These are phyloP conservation scores for Penstemon davidsonii DNA, from an alignment of 257 asterid species.

Conservation along the genomic window DNA sequence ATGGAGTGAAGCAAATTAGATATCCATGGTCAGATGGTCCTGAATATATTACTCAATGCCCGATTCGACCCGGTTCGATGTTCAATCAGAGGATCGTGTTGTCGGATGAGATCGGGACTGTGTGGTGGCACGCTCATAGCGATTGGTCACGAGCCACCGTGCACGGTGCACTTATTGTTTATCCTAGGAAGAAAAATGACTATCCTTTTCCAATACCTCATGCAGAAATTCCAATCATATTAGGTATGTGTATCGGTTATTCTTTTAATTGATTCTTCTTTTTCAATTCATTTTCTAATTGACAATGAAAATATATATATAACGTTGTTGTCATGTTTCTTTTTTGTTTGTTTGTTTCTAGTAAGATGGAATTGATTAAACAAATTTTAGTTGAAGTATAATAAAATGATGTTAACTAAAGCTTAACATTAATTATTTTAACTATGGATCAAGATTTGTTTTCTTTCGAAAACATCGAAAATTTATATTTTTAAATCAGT, in stretches of 20 bases:
- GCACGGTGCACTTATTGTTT: conserved; percentile 43
- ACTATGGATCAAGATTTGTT: too few species aligned
- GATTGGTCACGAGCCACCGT: conserved; percentile 54
- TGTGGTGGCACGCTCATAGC: conserved; percentile 69
- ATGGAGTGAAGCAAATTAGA: conserved; percentile 51
- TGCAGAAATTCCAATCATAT: conserved; percentile 41
- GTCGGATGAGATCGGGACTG: conserved; percentile 48
- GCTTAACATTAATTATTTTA: too few species aligned
- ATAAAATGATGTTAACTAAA: too few species aligned
- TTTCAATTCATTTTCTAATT: too few species aligned
- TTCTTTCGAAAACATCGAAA: too few species aligned
- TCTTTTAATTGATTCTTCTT: too few species aligned
- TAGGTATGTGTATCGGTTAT: conserved; percentile 30
- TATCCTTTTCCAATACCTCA: conserved; percentile 45
- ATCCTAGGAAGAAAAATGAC: conserved; percentile 22
- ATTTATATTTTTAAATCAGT: too few species aligned
- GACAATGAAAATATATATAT: too few species aligned
- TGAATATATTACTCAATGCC: conserved; percentile 46
- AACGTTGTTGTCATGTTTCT: too few species aligned
- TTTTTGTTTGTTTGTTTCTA: too few species aligned
- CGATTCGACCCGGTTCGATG: conserved; percentile 38
- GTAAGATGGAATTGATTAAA: too few species aligned
- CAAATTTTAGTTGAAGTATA: too few species aligned
- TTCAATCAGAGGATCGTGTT: conserved; percentile 39
- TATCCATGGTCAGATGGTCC: conserved; percentile 65